Conservation (phyloP, 805 yeast genomes). For the Lachancea fermentati region DNA sequence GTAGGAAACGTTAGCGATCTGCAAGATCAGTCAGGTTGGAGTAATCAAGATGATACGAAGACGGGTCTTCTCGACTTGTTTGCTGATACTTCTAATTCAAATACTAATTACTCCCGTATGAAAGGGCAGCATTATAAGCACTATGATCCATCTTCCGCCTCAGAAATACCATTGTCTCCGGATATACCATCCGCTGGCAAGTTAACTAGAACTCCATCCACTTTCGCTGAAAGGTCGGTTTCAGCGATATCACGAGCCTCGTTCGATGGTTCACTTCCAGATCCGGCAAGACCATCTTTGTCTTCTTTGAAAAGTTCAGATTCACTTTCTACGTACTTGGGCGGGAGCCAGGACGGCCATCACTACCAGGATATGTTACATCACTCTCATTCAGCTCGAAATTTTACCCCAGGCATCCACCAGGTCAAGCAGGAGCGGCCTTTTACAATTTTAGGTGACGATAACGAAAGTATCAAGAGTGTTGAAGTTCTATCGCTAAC, state of each 20-base stretch:
- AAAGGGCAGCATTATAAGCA: slow-evolving; percentile 2
- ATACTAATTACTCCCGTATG: slow-evolving; percentile 3
- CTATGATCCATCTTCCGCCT: not conserved
- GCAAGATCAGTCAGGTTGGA: slow-evolving; percentile 1
- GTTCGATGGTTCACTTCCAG: slow-evolving; percentile 4
- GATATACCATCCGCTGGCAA: not conserved
- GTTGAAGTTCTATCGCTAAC: slow-evolving; percentile 38
- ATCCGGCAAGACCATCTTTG: slow-evolving; percentile 2
- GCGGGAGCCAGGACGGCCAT: slow-evolving; percentile 9
- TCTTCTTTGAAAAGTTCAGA: slow-evolving; percentile 9
- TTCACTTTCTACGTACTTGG: slow-evolving; percentile 4
- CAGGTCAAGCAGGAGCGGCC: slow-evolving; percentile 1
- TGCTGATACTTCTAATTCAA: slow-evolving; percentile 25
- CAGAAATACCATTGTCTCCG: not conserved
- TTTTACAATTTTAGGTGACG: slow-evolving; percentile 4
- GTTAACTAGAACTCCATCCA: not conserved
- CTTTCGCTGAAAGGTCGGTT: not conserved
- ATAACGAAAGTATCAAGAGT: slow-evolving; percentile 22
- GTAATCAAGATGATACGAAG: slow-evolving; percentile 11
- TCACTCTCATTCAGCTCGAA: slow-evolving; percentile 8
- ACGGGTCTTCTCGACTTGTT: slow-evolving; percentile 40
- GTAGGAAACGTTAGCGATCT: slow-evolving; percentile 31
- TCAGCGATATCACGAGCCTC: slow-evolving; percentile 2
- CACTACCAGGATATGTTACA: slow-evolving; percentile 18
- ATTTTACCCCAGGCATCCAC: not conserved